Conservation (phyloP, 2,329 filamentous ascomycete species). For the Trichoderma guizhouense region DNA sequence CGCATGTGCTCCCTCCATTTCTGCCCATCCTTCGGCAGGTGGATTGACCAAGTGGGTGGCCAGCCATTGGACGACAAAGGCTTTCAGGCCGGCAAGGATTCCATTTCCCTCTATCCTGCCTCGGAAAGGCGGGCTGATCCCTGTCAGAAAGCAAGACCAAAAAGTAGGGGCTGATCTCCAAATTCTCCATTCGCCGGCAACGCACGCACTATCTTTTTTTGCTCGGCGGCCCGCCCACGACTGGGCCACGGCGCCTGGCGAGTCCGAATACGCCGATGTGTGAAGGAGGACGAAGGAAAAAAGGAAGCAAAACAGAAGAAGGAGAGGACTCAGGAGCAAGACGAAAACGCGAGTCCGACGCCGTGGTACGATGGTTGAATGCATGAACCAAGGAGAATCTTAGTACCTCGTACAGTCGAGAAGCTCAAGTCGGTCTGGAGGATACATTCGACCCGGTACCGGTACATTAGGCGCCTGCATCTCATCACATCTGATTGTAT, state of each 20-base stretch:
- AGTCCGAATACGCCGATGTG: conserved; percentile 16
- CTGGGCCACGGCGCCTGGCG: not conserved
- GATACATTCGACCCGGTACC: not conserved
- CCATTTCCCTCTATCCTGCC: not conserved
- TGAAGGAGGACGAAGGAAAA: not conserved
- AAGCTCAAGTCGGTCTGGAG: not conserved
- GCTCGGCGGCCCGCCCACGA: conserved; percentile 8
- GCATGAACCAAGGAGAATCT: not conserved
- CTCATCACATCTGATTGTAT: not conserved
- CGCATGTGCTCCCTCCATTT: conserved; percentile 2
- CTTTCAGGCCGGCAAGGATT: not conserved
- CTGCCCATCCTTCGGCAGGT: conserved; percentile 15
- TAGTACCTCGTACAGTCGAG: not conserved
- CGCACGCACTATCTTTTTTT: not conserved
- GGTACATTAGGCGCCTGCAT: not conserved
- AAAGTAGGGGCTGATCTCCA: conserved; percentile 2
- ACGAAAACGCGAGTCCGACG: not conserved
- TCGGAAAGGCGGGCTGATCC: conserved; percentile 15
- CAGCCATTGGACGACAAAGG: conserved; percentile 2
- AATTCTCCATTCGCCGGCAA: conserved; percentile 8
- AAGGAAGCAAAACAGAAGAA: not conserved
- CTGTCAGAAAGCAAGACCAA: not conserved
- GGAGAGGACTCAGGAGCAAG: not conserved
- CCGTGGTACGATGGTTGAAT: not conserved
- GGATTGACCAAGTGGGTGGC: not conserved